Conservation (phyloP, 768 basidiomycete species). For the Agrocybe chaxingu region DNA sequence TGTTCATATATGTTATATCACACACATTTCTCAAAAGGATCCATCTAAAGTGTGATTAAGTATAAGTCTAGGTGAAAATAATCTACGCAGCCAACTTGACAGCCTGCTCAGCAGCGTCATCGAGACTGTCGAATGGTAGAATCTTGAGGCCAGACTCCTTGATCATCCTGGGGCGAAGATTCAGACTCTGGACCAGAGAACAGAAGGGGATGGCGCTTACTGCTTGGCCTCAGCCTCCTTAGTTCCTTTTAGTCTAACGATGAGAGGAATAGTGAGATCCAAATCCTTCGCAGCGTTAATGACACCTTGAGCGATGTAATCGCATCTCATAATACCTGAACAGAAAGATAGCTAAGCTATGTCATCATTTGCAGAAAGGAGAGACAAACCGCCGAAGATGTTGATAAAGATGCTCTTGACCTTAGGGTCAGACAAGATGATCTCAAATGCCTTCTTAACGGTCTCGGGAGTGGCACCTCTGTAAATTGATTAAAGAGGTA, state of each 20-base stretch:
- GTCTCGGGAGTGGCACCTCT: conserved; percentile 99
- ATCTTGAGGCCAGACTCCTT: conserved; percentile 90
- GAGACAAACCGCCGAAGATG: conserved; percentile 74
- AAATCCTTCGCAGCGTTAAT: conserved; percentile 97
- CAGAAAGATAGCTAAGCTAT: conserved; percentile 1
- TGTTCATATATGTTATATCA: conserved; percentile 31
- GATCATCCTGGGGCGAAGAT: conserved; percentile 72
- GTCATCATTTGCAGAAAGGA: not conserved
- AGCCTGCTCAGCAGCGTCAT: conserved; percentile 84
- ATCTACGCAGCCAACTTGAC: conserved; percentile 63
- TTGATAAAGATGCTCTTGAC: conserved; percentile 99
- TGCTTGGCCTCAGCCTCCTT: conserved; percentile 94
- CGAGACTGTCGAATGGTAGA: conserved; percentile 87
- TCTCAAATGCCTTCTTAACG: conserved; percentile 99
- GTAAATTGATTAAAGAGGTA: conserved; percentile 10
- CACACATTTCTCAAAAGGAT: conserved; percentile 17
- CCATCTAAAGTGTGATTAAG: conserved; percentile 13
- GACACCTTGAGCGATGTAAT: conserved; percentile 97
- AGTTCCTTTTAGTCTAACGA: conserved; percentile 95
- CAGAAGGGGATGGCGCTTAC: conserved; percentile 43
- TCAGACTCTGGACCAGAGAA: conserved; percentile 1
- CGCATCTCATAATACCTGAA: conserved; percentile 95
- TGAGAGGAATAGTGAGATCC: conserved; percentile 75
- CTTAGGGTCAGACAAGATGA: conserved; percentile 83
- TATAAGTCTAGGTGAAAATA: conserved; percentile 10